Evolutionary conservation across 352 stramenopile species (phyloP).

Genomic region (Pythium phragmiticola): DNA sequence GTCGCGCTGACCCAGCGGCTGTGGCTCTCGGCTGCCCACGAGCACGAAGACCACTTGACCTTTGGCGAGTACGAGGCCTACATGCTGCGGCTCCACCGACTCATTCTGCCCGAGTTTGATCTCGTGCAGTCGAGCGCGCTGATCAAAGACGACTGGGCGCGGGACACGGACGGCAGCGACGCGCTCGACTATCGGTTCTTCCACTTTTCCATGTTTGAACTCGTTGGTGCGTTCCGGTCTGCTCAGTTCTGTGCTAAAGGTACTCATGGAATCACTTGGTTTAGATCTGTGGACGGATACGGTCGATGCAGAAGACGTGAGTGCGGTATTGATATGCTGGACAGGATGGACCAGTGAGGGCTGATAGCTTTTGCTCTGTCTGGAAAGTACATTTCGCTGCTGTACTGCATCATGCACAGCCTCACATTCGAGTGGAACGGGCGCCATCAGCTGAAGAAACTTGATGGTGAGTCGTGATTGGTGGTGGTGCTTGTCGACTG

Average conservation of each 20-base stretch:
- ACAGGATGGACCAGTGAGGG: neutral
- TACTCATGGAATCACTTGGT: neutral
- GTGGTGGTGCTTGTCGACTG: neutral
- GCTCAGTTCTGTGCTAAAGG: too few relatives aligned
- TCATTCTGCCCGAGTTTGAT: conserved; percentile 78
- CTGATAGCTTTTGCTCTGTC: too few relatives aligned
- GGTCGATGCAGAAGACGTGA: conserved; percentile 59
- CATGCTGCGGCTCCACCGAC: conserved; percentile 72
- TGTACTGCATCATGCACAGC: conserved; percentile 77
- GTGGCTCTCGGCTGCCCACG: conserved; percentile 50
- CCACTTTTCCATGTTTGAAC: conserved; percentile 82
- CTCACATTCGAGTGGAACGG: conserved; percentile 53
- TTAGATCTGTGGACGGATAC: conserved; percentile 70
- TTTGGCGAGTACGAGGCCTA: conserved; percentile 65
- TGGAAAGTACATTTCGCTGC: conserved; percentile 65
- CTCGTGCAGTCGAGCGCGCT: conserved; percentile 55
- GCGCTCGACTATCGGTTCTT: conserved; percentile 69
- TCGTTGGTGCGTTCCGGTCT: conserved; percentile 46
- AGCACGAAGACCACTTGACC: conserved; percentile 31
- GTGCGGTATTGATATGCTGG: conserved; percentile 7
- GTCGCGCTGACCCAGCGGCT: conserved; percentile 70
- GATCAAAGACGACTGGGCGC: conserved; percentile 69
- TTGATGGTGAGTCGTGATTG: conserved; percentile 35
- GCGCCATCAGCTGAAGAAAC: conserved; percentile 44
- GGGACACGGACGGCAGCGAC: conserved; percentile 50